Conservation (phyloP, 2,329 filamentous ascomycete species). For the Raffaelea albimanens region DNA sequence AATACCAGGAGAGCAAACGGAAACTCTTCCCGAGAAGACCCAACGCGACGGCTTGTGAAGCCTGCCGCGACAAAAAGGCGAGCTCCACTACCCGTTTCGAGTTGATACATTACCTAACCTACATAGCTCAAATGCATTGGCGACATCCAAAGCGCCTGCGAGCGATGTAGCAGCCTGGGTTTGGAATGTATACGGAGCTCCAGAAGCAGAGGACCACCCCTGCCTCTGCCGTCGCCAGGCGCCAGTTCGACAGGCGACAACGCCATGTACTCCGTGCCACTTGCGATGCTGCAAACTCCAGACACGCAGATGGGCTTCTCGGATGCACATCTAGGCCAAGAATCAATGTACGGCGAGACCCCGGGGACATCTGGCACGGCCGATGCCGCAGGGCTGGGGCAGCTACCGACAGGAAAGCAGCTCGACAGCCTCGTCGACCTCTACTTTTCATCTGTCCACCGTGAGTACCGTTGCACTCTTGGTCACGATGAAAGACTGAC, state of each 20-base stretch:
- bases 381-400: no score
- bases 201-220: background rate
- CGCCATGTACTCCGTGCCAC: background rate
- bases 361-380: no score
- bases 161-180: constrained; percentile 5
- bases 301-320: background rate
- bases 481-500: no score
- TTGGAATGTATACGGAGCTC: constrained; percentile 3
- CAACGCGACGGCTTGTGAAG: constrained; percentile 8
- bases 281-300: background rate
- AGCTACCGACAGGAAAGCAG: constrained; percentile 3
- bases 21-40: background rate
- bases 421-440: constrained; percentile 7
- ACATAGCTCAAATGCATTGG: constrained; percentile 8
- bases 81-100: background rate
- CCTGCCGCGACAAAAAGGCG: constrained; percentile 8
- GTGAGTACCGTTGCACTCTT: no score
- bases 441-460: constrained; percentile 9
- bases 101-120: background rate
- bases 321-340: background rate
- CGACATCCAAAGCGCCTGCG: constrained; percentile 4
- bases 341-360: background rate
- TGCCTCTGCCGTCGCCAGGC: background rate
- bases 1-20: background rate
- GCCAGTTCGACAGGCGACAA: background rate